Conservation (phyloP, 306 rosid genomes). For the Sicyos baderoa region DNA sequence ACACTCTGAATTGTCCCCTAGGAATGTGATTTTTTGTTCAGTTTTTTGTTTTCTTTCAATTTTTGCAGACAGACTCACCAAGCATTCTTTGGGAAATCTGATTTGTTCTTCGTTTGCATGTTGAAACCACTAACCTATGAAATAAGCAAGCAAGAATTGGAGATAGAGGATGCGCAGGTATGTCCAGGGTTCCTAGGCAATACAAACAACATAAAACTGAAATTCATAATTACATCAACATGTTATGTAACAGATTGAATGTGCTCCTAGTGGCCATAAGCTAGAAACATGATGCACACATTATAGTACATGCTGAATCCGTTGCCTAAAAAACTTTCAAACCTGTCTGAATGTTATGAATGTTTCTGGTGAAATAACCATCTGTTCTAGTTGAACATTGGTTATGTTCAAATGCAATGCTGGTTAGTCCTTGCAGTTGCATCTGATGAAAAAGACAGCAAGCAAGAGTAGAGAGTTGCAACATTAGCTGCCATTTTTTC, state of each 20-base stretch:
- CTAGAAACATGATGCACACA: background rate
- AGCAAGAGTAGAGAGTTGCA: background rate
- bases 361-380: background rate
- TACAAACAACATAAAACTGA: background rate
- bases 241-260: background rate
- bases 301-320: background rate
- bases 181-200: background rate
- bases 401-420: background rate
- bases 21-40: background rate
- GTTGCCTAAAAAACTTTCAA: background rate
- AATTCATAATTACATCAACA: background rate
- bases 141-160: slow-evolving; percentile 57
- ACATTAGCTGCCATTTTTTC: background rate
- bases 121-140: slow-evolving; percentile 54
- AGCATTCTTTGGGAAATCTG: slow-evolving; percentile 73
- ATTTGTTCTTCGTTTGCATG: slow-evolving; percentile 70
- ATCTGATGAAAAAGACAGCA: slow-evolving; percentile 1
- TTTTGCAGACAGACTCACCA: slow-evolving; percentile 60
- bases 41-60: slow-evolving; percentile 1
- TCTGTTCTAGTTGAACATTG: background rate
- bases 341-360: background rate
- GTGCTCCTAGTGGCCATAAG: background rate
- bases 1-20: background rate
- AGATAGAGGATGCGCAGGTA: slow-evolving; percentile 78
- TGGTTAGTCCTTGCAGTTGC: background rate